phyloP scores from a whole-genome alignment of 352 stramenopile species.

The Globisporangium paroecandrum region DNA sequence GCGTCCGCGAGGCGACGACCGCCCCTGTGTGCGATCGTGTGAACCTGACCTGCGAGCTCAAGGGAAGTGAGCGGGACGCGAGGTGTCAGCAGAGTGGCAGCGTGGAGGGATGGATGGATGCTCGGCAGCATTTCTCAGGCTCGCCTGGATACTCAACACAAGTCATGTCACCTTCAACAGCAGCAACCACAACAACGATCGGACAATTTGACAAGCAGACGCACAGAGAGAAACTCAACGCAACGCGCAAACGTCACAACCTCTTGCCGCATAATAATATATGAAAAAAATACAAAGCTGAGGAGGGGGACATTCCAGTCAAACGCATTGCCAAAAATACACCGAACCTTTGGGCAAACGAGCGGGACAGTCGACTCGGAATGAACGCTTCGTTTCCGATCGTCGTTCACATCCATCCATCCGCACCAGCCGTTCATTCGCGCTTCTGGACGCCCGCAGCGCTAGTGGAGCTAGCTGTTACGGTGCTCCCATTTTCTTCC shows the following conservation, averaged over 20 bases:
- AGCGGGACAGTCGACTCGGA: constrained; percentile 7
- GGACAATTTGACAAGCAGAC: constrained; percentile 4
- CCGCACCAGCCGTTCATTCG: constrained; percentile 20
- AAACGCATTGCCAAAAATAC: constrained; percentile 1
- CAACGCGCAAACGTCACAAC: not conserved
- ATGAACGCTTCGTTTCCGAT: constrained; percentile 33
- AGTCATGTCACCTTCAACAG: not conserved
- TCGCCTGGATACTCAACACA: not conserved
- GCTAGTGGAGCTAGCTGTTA: constrained; percentile 20
- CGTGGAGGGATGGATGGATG: not conserved
- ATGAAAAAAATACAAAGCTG: constrained; percentile 14
- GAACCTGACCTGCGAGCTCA: not conserved
- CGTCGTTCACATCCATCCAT: constrained; percentile 22
- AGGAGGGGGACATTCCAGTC: not conserved
- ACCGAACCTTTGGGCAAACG: not conserved
- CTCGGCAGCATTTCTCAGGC: constrained; percentile 5
- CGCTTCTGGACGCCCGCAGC: constrained; percentile 16
- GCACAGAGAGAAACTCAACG: not conserved
- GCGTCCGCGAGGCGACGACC: not conserved
- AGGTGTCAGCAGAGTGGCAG: constrained; percentile 5
- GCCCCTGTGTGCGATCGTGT: not conserved
- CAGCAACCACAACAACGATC: constrained; percentile 3
- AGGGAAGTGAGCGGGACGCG: not conserved
- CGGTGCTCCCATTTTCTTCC: constrained; percentile 14
- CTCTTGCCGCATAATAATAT: constrained; percentile 6